These are phyloP conservation scores for Fusarium verticillioides DNA, from an alignment of 2,329 filamentous ascomycete species.

Conservation along the genomic window DNA sequence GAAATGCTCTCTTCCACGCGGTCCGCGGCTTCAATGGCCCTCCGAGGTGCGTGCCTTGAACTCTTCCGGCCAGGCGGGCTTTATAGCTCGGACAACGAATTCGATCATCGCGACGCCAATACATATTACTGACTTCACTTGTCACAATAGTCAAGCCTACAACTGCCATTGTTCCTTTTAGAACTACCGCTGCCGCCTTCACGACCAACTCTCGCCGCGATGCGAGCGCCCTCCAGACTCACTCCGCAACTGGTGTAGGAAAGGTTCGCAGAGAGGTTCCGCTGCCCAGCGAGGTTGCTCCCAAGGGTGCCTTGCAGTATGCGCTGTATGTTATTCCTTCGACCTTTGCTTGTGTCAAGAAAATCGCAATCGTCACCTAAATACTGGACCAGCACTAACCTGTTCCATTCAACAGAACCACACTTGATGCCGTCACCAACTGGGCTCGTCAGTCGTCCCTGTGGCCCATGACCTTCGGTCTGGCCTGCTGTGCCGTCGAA, in stretches of 20 bases:
- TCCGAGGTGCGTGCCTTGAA: conserved; percentile 57
- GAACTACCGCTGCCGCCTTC: conserved; percentile 69
- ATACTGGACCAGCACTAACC: conserved; percentile 5
- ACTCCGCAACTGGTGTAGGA: conserved; percentile 65
- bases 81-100: conserved; percentile 30
- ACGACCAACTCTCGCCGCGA: conserved; percentile 74
- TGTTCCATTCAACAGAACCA: conserved; percentile 65
- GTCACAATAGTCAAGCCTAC: conserved; percentile 71
- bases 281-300: conserved; percentile 80
- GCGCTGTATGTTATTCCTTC: conserved; percentile 73
- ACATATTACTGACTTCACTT: conserved; percentile 13
- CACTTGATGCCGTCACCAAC: conserved; percentile 82
- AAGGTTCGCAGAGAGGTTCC: conserved; percentile 76
- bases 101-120: conserved; percentile 7
- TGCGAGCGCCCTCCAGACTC: conserved; percentile 66
- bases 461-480: conserved; percentile 90
- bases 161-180: conserved; percentile 70
- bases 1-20: conserved; percentile 62
- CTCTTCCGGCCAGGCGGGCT: conserved; percentile 32
- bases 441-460: conserved; percentile 87
- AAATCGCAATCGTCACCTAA: not conserved
- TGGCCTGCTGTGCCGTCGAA: conserved; percentile 89
- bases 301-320: conserved; percentile 85
- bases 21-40: conserved; percentile 63
- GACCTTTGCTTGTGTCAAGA: not conserved